Conservation (phyloP, 805 yeast genomes). For the Yamadazyma scolyti region DNA sequence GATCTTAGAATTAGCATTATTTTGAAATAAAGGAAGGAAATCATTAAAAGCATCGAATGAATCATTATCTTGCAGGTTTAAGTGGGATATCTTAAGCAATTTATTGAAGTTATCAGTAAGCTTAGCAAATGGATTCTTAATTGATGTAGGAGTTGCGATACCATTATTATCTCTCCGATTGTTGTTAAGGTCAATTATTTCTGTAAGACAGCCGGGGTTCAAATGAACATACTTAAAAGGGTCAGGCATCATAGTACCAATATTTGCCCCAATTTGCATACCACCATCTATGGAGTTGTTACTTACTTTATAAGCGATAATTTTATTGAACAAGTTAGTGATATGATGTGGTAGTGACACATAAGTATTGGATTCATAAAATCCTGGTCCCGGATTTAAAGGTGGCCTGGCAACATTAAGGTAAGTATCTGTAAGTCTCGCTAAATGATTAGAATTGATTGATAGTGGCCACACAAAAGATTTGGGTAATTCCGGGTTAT, state of each 20-base stretch:
- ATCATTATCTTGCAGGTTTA: not conserved
- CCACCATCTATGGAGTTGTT: conserved; percentile 41
- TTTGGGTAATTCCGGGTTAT: conserved; percentile 1
- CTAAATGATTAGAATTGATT: conserved; percentile 10
- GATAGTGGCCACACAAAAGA: conserved; percentile 23
- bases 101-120: conserved; percentile 30
- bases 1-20: conserved; percentile 2
- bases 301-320: conserved; percentile 25
- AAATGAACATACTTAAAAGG: conserved; percentile 50
- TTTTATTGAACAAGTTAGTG: conserved; percentile 36
- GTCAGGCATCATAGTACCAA: conserved; percentile 52
- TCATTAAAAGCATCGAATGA: conserved; percentile 5
- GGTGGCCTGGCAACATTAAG: conserved; percentile 38
- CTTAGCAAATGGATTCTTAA: conserved; percentile 27
- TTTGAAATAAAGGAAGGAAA: conserved; percentile 5
- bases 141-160: conserved; percentile 6
- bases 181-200: conserved; percentile 13
- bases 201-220: conserved; percentile 50
- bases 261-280: conserved; percentile 48
- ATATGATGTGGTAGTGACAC: conserved; percentile 51
- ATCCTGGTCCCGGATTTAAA: conserved; percentile 19
- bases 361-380: conserved; percentile 46
- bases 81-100: conserved; percentile 14
- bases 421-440: conserved; percentile 21
- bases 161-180: conserved; percentile 7